A percentile compares a stretch with the other conserved stretches of the same genome.
Conservation (phyloP, 257 asterid genomes). For the Coffea canephora region DNA sequence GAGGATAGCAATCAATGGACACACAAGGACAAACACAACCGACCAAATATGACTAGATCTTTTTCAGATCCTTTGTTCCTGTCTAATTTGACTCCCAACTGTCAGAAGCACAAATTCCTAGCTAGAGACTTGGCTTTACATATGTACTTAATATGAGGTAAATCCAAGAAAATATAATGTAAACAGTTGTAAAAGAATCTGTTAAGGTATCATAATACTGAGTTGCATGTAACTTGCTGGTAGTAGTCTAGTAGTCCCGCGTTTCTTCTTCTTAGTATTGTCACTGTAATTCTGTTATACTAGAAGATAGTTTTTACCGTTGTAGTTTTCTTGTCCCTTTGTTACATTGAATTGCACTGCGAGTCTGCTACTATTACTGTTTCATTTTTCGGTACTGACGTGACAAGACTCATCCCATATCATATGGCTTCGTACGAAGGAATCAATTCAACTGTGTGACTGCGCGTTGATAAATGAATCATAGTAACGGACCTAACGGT, state of each 20-base stretch:
- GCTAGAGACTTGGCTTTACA: neutral
- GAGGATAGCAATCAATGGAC: neutral
- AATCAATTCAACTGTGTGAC: neutral
- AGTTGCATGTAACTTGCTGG: neutral
- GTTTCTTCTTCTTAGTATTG: neutral
- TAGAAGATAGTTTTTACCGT: conserved; percentile 23
- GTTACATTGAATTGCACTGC: conserved; percentile 11
- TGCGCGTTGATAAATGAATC: neutral
- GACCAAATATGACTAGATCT: conserved; percentile 33
- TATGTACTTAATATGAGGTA: neutral
- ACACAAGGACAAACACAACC: conserved; percentile 15
- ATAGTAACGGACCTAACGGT: neutral
- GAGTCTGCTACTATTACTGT: neutral
- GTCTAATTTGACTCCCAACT: conserved; percentile 13
- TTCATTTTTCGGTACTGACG: conserved; percentile 15
- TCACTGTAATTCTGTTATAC: conserved; percentile 28
- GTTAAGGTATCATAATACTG: neutral
- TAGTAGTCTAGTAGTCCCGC: neutral
- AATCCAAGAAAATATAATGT: conserved; percentile 3
- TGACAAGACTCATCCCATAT: conserved; percentile 1
- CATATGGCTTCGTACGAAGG: conserved; percentile 1
- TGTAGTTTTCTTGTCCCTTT: conserved; percentile 7
- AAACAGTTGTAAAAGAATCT: neutral
- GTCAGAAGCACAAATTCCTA: neutral
- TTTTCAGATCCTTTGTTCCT: conserved; percentile 33